These are phyloP conservation scores for Hirsutella rhossiliensis DNA, from an alignment of 2,329 filamentous ascomycete genomes.

Conservation along the genomic window DNA sequence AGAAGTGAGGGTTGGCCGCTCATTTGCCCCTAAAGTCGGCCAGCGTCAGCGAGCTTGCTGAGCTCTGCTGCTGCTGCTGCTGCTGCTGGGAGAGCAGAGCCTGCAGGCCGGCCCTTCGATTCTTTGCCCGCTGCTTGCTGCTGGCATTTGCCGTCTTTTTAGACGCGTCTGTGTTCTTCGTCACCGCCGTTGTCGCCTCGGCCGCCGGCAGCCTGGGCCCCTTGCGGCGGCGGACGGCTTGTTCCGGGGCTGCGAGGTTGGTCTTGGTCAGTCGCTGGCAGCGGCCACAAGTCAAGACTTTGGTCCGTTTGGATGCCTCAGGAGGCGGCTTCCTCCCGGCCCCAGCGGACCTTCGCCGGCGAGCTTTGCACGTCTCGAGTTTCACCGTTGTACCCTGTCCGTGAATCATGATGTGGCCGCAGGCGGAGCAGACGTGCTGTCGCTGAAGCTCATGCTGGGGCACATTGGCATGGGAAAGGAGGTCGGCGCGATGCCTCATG, in stretches of 20 bases:
- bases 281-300: conserved; percentile 27
- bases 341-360: not conserved
- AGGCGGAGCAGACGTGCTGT: conserved; percentile 44
- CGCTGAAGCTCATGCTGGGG: conserved; percentile 33
- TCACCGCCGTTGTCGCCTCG: not conserved
- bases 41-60: conserved; percentile 34
- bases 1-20: too few relatives aligned
- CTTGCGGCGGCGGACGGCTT: conserved; percentile 13
- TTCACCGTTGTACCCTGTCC: conserved; percentile 31
- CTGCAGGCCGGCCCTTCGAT: conserved; percentile 53
- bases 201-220: conserved; percentile 5
- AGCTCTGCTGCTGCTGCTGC: conserved; percentile 29
- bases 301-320: conserved; percentile 1
- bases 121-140: conserved; percentile 55
- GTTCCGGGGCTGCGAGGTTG: conserved; percentile 24
- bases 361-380: conserved; percentile 17
- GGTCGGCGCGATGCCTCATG: conserved; percentile 38
- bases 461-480: conserved; percentile 35
- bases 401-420: conserved; percentile 47
- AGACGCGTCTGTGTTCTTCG: conserved; percentile 9
- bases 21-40: conserved; percentile 39
- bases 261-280: conserved; percentile 32
- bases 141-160: conserved; percentile 36
- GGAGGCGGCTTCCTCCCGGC: not conserved
- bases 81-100: conserved; percentile 43